Base-by-base conservation (phyloP, 768 basidiomycete species). In the Lactarius vividus region DNA sequence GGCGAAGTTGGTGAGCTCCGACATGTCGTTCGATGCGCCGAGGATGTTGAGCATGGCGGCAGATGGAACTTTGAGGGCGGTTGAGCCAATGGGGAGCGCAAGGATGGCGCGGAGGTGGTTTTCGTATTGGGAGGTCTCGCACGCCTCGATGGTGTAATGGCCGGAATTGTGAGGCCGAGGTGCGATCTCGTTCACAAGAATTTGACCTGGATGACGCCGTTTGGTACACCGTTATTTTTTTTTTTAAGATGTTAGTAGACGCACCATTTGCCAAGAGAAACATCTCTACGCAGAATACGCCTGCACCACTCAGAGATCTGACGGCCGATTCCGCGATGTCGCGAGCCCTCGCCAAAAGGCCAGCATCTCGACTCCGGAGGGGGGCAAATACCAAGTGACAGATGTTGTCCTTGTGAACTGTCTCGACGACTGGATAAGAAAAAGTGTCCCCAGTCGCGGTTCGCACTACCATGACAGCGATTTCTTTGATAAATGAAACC, bases 101-200 rank as follows among this genome's bases (percentile, higher is more conserved):
- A 98, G 86, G 75, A 99, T 96, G 23, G 95, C 92, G 40, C 95
- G 93, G 59, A 98, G 88, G 76, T 98, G 97, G 71, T 98, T 97
- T 76, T 94, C 94, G 78, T 92, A 99, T 78, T 98, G 97, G 2
- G 96, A 98, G 2, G 94, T 92, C 71, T 93, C 83, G 76, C 95
- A 98, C 0, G 96, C 95, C 78, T 98, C 97, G 73, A 98, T 98
- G 33, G 96, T 97, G 77, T 98, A 96, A 75, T 99, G 97, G 0
- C 96, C 97, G 10, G 96, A 98, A 78, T 98, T 99, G 75, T 99
- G 97, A 1, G 97, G 96, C 20, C 97, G 85, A 15, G 97, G 97
- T 0, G 97, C 97, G 67, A 99, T 96, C 79, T 99, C 97, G 76
- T 99, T 99, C 69, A 99, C 84, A 65, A 87, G 86, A 1, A 98